Evolutionary conservation across 2,329 filamentous ascomycete species (phyloP).

Genomic region (Fusarium verticillioides): DNA sequence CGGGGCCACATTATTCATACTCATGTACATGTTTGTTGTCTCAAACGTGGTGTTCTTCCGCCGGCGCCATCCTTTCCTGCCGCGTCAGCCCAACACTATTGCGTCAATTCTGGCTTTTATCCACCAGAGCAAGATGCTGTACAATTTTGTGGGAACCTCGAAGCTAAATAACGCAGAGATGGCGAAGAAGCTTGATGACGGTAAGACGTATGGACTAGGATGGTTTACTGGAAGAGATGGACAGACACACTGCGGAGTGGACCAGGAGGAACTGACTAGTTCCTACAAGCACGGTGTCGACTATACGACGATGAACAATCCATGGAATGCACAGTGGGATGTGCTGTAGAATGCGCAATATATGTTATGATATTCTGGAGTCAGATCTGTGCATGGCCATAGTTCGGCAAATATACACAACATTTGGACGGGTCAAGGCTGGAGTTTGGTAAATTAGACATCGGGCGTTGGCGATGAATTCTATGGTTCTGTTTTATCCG

Average conservation of each 20-base stretch:
- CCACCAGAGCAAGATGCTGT: conserved; percentile 83
- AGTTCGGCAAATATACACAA: conserved; percentile 5
- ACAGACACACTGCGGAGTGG: conserved; percentile 79
- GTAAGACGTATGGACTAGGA: conserved; percentile 77
- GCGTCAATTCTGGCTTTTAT: conserved; percentile 80
- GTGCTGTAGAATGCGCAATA: conserved; percentile 40
- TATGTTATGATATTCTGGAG: conserved; percentile 24
- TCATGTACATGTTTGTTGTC: conserved; percentile 72
- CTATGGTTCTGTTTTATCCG: conserved; percentile 10
- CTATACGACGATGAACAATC: conserved; percentile 60
- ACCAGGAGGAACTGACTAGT: conserved; percentile 76
- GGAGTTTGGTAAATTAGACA: conserved; percentile 27
- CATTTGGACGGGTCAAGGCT: conserved; percentile 8
- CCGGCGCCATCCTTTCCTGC: conserved; percentile 76
- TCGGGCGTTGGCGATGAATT: conserved; percentile 21
- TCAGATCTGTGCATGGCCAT: conserved; percentile 20
- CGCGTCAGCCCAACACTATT: conserved; percentile 82
- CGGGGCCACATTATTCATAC: conserved; percentile 68
- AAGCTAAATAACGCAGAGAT: conserved; percentile 70
- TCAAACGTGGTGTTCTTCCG: conserved; percentile 69
- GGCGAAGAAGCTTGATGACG: conserved; percentile 66
- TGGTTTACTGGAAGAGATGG: conserved; percentile 82
- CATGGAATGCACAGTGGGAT: conserved; percentile 61
- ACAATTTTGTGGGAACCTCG: conserved; percentile 77
- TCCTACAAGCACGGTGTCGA: conserved; percentile 73